Conservation (phyloP, 306 rosid species). For the Glycine soja region DNA sequence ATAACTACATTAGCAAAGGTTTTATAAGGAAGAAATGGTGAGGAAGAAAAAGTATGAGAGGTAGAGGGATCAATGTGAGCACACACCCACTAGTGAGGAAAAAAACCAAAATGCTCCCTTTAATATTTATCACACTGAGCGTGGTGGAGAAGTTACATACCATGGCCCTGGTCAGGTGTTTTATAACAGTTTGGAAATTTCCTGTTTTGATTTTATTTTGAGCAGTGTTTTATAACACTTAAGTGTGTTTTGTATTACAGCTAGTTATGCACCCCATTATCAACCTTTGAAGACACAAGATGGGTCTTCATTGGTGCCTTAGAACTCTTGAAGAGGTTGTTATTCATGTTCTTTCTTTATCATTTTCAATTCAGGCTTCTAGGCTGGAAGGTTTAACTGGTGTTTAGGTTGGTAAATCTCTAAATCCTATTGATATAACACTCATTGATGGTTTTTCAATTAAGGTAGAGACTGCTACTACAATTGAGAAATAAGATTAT, state of each 20-base stretch:
- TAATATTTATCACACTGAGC: slow-evolving; percentile 56
- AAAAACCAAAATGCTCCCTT: no score
- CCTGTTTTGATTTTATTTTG: not conserved
- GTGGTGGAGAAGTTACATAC: slow-evolving; percentile 63
- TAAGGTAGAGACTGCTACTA: not conserved
- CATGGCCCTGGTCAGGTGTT: slow-evolving; percentile 64
- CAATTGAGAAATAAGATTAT: not conserved
- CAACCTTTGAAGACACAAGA: slow-evolving; percentile 80
- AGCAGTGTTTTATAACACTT: not conserved
- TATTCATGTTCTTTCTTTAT: slow-evolving; percentile 69
- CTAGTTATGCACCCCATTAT: slow-evolving; percentile 88
- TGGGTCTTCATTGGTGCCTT: slow-evolving; percentile 86
- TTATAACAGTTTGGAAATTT: not conserved
- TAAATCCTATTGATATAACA: not conserved
- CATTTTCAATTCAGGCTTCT: slow-evolving; percentile 78
- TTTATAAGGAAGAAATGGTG: no score
- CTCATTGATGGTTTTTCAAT: not conserved
- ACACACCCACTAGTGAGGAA: no score
- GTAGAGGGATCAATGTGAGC: no score
- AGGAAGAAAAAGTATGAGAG: no score
- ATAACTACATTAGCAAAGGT: no score
- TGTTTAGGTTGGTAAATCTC: slow-evolving; percentile 83
- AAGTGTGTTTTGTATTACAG: slow-evolving; percentile 49
- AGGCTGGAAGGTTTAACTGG: slow-evolving; percentile 81
- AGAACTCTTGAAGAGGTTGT: slow-evolving; percentile 88